A percentile compares a stretch with the other conserved stretches of the same genome.
Evolutionary conservation across 73 alveolate genomes (phyloP).

Genomic region (Paramecium octaurelia): DNA sequence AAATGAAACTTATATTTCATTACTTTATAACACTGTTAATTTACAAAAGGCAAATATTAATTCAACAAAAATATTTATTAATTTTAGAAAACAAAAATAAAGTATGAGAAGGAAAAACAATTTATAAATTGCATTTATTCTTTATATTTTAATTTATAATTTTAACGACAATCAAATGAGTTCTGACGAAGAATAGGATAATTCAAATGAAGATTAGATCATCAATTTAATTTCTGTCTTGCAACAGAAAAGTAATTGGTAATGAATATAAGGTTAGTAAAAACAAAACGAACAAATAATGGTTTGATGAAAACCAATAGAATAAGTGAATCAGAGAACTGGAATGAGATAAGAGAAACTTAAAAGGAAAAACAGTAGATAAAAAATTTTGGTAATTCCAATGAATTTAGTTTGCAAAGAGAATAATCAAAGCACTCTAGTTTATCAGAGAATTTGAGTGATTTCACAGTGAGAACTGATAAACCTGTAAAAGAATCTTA

Average conservation of each 20-base stretch:
- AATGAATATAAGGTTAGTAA: background rate
- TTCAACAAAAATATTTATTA: background rate
- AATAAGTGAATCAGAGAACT: background rate
- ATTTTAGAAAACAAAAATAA: background rate
- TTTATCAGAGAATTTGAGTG: background rate
- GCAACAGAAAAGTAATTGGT: background rate
- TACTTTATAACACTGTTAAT: too few species aligned
- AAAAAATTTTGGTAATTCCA: background rate
- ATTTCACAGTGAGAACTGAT: background rate
- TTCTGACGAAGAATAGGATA: slow-evolving; percentile 4
- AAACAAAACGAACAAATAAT: background rate
- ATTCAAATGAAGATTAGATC: background rate
- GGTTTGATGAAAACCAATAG: background rate
- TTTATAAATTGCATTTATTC: background rate
- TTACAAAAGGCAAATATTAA: background rate
- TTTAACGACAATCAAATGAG: background rate
- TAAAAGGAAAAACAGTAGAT: background rate
- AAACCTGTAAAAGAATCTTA: background rate
- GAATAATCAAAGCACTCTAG: slow-evolving; percentile 11
- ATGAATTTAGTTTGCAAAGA: background rate
- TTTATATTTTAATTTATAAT: background rate
- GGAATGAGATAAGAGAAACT: background rate
- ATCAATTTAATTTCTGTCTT: background rate
- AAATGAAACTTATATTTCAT: too few species aligned
- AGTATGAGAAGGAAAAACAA: background rate